A percentile compares a stretch with the other conserved stretches of the same genome.
phyloP scores from a whole-genome alignment of 805 yeast genomes.

The Yamadazyma olivae region DNA sequence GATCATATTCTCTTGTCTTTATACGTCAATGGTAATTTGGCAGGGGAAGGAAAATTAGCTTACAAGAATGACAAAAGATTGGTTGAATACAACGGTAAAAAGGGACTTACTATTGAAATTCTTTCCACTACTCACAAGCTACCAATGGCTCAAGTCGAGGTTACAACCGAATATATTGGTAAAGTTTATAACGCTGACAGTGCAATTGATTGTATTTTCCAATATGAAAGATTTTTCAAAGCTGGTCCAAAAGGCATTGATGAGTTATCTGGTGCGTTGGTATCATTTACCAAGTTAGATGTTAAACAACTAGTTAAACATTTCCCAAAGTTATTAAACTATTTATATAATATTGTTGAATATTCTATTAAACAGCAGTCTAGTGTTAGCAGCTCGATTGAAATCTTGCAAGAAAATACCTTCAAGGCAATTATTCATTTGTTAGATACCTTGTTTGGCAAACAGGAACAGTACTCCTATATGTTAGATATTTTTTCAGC shows the following conservation, averaged over 20 bases:
- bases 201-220: conserved; percentile 51
- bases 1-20: conserved; percentile 56
- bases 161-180: conserved; percentile 68
- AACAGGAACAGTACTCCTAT: conserved; percentile 61
- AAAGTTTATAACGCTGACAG: conserved; percentile 57
- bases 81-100: conserved; percentile 44
- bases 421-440: conserved; percentile 61
- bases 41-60: conserved; percentile 57
- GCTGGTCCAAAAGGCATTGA: conserved; percentile 37
- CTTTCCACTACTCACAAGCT: conserved; percentile 32
- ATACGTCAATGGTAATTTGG: conserved; percentile 59
- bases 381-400: conserved; percentile 18
- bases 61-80: conserved; percentile 47
- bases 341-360: conserved; percentile 32
- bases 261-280: conserved; percentile 46
- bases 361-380: conserved; percentile 20
- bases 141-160: conserved; percentile 47
- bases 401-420: conserved; percentile 29
- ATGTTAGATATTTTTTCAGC: conserved; percentile 50
- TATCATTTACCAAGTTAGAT: conserved; percentile 52
- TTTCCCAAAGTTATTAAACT: conserved; percentile 54
- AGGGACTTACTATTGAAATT: conserved; percentile 43
- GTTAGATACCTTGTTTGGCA: conserved; percentile 60
- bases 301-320: conserved; percentile 52
- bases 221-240: conserved; percentile 49